Evolutionary conservation across 805 yeast genomes (phyloP).

Genomic region (Starmerella apis): DNA sequence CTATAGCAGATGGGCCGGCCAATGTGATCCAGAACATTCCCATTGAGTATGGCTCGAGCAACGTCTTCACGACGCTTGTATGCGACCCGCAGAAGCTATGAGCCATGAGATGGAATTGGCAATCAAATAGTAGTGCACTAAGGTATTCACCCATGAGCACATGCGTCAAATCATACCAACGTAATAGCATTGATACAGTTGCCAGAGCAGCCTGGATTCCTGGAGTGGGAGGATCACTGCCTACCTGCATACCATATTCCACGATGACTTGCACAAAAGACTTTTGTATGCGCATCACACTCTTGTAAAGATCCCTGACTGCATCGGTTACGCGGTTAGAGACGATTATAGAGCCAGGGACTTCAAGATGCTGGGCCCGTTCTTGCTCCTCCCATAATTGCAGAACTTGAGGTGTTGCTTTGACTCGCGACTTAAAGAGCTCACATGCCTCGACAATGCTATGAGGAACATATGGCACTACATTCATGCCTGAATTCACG

Average conservation of each 20-base stretch:
- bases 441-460: constrained; percentile 73
- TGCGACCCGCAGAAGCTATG: constrained; percentile 31
- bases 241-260: constrained; percentile 40
- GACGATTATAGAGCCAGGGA: neutral
- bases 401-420: constrained; percentile 54
- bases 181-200: constrained; percentile 36
- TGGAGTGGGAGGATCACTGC: constrained; percentile 14
- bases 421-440: constrained; percentile 50
- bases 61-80: constrained; percentile 18
- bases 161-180: constrained; percentile 75
- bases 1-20: neutral
- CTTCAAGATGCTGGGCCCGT: constrained; percentile 34
- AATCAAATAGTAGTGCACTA: constrained; percentile 61
- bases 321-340: constrained; percentile 36
- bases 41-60: constrained; percentile 10
- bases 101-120: constrained; percentile 41
- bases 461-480: constrained; percentile 42
- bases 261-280: constrained; percentile 56
- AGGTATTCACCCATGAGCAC: constrained; percentile 69
- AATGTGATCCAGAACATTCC: constrained; percentile 4
- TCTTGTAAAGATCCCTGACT: constrained; percentile 51
- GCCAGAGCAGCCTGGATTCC: constrained; percentile 21
- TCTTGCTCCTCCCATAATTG: constrained; percentile 68
- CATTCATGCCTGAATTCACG: constrained; percentile 6
- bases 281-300: constrained; percentile 45